Evolutionary conservation across 2,329 filamentous ascomycete genomes (phyloP).

Genomic region (Xylariaceae sp.): DNA sequence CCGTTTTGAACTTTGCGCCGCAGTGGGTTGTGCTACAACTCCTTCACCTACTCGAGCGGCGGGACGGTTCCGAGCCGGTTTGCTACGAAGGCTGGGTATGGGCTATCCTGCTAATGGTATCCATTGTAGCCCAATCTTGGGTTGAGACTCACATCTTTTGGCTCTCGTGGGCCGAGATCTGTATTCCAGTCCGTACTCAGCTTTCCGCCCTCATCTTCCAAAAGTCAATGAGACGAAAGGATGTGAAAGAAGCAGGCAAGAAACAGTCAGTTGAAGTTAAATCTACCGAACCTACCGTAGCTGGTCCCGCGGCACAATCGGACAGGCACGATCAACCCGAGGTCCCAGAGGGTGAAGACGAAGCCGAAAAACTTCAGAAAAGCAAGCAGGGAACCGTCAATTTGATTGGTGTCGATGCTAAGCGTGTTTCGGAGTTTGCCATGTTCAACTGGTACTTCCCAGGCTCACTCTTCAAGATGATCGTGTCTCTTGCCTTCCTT

Average conservation of each 20-base stretch:
- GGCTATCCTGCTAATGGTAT: constrained; percentile 61
- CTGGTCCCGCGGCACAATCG: constrained; percentile 28
- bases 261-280: constrained; percentile 37
- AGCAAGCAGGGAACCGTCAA: constrained; percentile 73
- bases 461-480: constrained; percentile 59
- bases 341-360: constrained; percentile 40
- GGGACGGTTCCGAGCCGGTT: constrained; percentile 43
- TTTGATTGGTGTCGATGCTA: constrained; percentile 72
- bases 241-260: constrained; percentile 64
- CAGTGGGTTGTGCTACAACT: constrained; percentile 68
- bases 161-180: constrained; percentile 61
- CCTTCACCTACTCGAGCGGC: constrained; percentile 60
- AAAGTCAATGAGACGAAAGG: constrained; percentile 74
- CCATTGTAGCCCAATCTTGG: constrained; percentile 57
- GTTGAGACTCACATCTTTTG: constrained; percentile 66
- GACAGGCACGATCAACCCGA: constrained; percentile 33
- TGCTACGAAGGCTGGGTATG: constrained; percentile 62
- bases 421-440: constrained; percentile 67
- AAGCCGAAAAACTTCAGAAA: constrained; percentile 46
- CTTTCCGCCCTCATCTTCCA: constrained; percentile 71
- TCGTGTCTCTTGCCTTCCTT: constrained; percentile 65
- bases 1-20: constrained; percentile 64
- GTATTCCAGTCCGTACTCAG: constrained; percentile 66
- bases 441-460: constrained; percentile 65
- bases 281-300: constrained; percentile 28